A percentile compares a stretch with the other conserved stretches of the same genome.
Conservation (phyloP, 169 alveolate species). For the Babesia bovis region DNA sequence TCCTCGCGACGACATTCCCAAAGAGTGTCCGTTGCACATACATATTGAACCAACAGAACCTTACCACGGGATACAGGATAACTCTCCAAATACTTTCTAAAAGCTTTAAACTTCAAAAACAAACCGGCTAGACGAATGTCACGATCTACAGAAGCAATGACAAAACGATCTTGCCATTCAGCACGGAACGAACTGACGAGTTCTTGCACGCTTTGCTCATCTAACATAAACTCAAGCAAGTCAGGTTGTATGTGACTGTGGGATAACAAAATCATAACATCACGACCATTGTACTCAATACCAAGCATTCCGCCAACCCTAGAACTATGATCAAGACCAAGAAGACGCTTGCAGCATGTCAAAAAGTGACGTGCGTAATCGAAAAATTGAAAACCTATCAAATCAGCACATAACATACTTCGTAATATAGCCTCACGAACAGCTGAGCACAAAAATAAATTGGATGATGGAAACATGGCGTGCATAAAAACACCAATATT, state of each 20-base stretch:
- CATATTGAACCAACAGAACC: slow-evolving; percentile 72
- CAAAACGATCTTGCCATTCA: slow-evolving; percentile 60
- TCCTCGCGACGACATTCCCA: slow-evolving; percentile 47
- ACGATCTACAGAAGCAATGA: slow-evolving; percentile 67
- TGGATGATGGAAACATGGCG: slow-evolving; percentile 92
- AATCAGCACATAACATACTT: slow-evolving; percentile 89
- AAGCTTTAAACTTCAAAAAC: slow-evolving; percentile 71
- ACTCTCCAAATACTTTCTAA: slow-evolving; percentile 66
- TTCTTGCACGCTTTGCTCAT: slow-evolving; percentile 16
- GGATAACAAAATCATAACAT: slow-evolving; percentile 68
- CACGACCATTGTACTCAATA: slow-evolving; percentile 83
- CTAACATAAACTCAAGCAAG: slow-evolving; percentile 10
- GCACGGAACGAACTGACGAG: slow-evolving; percentile 21
- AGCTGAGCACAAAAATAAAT: slow-evolving; percentile 85
- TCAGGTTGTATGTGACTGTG: slow-evolving; percentile 64
- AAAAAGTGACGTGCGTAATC: slow-evolving; percentile 89
- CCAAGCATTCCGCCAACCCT: slow-evolving; percentile 84
- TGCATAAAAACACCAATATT: slow-evolving; percentile 90
- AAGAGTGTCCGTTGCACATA: slow-evolving; percentile 69
- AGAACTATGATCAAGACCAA: slow-evolving; percentile 85
- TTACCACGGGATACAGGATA: slow-evolving; percentile 65
- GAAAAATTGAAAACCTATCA: slow-evolving; percentile 92
- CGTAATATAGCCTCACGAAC: slow-evolving; percentile 89
- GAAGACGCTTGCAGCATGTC: slow-evolving; percentile 84
- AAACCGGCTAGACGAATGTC: slow-evolving; percentile 74